Conservation (phyloP, 257 asterid genomes). For the Scutellaria galericulata region DNA sequence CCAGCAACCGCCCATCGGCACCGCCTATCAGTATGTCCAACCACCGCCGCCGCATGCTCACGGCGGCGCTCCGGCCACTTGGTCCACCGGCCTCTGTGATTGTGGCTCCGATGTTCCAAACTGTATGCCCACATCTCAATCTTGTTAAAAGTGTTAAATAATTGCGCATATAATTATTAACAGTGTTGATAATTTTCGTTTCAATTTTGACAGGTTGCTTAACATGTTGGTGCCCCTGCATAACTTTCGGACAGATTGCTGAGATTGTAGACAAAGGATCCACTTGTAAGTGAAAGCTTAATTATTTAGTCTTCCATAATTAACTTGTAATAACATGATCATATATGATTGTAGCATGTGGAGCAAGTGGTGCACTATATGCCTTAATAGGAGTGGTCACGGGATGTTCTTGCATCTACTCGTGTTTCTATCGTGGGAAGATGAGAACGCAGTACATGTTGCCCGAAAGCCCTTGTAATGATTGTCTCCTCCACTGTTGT, state of each 20-base stretch:
- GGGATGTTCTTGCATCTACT: conserved; percentile 41
- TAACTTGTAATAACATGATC: too few relatives aligned
- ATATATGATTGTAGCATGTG: conserved; percentile 44
- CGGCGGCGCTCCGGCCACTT: conserved; percentile 38
- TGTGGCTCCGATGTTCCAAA: conserved; percentile 69
- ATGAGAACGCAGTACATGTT: conserved; percentile 38
- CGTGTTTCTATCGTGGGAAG: conserved; percentile 43
- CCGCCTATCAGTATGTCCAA: too few relatives aligned
- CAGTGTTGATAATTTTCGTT: too few relatives aligned
- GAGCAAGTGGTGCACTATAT: conserved; percentile 41
- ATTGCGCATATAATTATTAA: too few relatives aligned
- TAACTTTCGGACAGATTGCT: conserved; percentile 82
- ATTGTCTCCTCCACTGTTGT: conserved; percentile 36
- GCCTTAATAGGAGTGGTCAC: conserved; percentile 16
- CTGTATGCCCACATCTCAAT: conserved; percentile 46
- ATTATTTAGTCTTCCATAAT: too few relatives aligned
- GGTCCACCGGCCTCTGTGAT: conserved; percentile 83
- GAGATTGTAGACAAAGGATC: conserved; percentile 92
- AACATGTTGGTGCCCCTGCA: conserved; percentile 88
- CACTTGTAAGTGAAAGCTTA: conserved; percentile 57
- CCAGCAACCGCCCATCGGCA: too few relatives aligned
- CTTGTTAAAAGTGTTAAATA: not conserved
- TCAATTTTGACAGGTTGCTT: conserved; percentile 61
- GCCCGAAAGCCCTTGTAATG: conserved; percentile 33
- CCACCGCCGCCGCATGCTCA: not conserved